A percentile compares a stretch with the other conserved stretches of the same genome.
Conservation (phyloP, 331 rosid genomes). For the Cydonia oblonga region DNA sequence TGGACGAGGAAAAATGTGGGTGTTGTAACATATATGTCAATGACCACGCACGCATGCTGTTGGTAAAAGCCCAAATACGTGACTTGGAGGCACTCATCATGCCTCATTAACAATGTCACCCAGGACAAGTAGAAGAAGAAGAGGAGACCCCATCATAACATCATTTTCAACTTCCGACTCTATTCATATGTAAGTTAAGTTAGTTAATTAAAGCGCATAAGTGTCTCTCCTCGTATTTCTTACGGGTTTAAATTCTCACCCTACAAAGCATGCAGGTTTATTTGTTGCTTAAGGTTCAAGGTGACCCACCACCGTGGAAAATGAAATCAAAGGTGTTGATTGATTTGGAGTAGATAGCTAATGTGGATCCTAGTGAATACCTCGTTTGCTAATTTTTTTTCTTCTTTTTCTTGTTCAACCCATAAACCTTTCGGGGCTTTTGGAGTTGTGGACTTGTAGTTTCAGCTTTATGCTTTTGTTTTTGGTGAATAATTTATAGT, state of each 20-base stretch:
- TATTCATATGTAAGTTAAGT: neutral
- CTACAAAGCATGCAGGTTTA: no score
- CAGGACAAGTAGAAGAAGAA: neutral
- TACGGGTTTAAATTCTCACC: neutral
- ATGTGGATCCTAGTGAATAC: neutral
- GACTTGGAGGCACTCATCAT: slow-evolving; percentile 9
- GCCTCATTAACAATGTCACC: neutral
- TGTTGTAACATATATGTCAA: neutral
- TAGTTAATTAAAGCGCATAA: neutral
- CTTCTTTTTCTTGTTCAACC: neutral
- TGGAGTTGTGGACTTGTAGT: neutral
- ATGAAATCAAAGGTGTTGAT: neutral
- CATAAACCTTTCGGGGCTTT: neutral
- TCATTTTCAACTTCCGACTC: neutral
- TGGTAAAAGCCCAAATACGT: neutral
- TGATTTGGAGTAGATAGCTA: neutral
- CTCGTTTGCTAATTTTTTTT: neutral
- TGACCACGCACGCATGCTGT: neutral
- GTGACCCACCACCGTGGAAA: neutral
- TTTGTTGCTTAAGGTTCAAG: neutral
- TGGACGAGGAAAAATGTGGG: neutral
- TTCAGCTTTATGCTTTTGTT: neutral
- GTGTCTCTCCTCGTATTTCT: no score
- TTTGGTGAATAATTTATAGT: no score
- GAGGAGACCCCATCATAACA: neutral